phyloP scores from a whole-genome alignment of 768 basidiomycete genomes.

The Rhizopogon sp. region DNA sequence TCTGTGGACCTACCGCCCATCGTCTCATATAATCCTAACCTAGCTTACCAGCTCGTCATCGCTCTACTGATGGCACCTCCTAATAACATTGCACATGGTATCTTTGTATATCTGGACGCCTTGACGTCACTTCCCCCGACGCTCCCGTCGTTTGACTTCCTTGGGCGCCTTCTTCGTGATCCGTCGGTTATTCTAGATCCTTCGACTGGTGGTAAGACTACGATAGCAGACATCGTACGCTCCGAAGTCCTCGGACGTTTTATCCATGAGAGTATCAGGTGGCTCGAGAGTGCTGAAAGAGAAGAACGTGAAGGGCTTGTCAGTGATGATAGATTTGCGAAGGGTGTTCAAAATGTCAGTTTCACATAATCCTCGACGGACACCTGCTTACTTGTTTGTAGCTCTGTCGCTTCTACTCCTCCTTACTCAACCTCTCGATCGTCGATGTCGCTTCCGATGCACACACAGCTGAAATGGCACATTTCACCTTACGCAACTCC shows the following conservation, averaged over 20 bases:
- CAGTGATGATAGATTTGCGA: slow-evolving; percentile 69
- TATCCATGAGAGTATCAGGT: slow-evolving; percentile 62
- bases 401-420: slow-evolving; percentile 75
- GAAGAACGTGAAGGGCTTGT: slow-evolving; percentile 65
- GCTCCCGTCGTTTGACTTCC: slow-evolving; percentile 66
- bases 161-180: slow-evolving; percentile 66
- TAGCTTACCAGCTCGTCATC: slow-evolving; percentile 65
- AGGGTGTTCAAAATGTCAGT: slow-evolving; percentile 67
- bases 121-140: slow-evolving; percentile 66
- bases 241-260: slow-evolving; percentile 67
- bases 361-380: not conserved
- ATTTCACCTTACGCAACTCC: slow-evolving; percentile 68
- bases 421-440: slow-evolving; percentile 61
- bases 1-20: slow-evolving; percentile 64
- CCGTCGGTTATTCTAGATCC: slow-evolving; percentile 40
- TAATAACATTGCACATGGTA: slow-evolving; percentile 25
- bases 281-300: slow-evolving; percentile 65
- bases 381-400: slow-evolving; percentile 20
- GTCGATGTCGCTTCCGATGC: slow-evolving; percentile 60
- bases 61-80: slow-evolving; percentile 43
- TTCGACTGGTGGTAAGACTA: slow-evolving; percentile 42
- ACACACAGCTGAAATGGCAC: slow-evolving; percentile 73
- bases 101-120: slow-evolving; percentile 55
- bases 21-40: slow-evolving; percentile 60
- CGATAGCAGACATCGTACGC: slow-evolving; percentile 60